Base-by-base conservation (phyloP, 192 early-diverging fungal species). In the Coemansia sp. region DNA sequence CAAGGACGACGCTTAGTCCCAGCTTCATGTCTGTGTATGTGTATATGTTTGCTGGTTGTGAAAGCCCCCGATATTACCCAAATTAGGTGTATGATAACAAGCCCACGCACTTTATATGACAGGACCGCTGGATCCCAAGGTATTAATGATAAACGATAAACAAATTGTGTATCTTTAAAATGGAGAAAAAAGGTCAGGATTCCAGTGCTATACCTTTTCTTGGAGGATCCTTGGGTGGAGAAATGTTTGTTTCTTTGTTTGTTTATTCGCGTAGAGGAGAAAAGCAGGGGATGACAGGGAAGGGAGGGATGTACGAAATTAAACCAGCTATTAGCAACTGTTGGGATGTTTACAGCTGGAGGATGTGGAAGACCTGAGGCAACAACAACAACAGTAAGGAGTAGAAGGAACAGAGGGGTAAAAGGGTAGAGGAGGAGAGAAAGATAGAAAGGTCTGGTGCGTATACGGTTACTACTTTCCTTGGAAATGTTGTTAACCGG, bases 1-100 rank as follows among this genome's bases (percentile, higher is more conserved):
- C 67, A 41, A 80, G 49, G n/a, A 40, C 73, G 11, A 80, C 59
- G n/a, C 78, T 63, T 60, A 72, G 48, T 43, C 36, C 61, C 22
- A 72, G 42, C 73, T 75, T 80, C 78, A 80, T 80, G 13, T 60
- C 63, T 61, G 36, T 18, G 26, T 8, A 43, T 54, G 22, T 11
- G 9, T 41, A 26, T 39, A 10, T 5, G 65, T 63, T 7, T 12
- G 32, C 26, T 4, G 15, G 16, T 0, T 18, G 57, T 59, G 15
- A 13, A 41, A 10, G 32, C 32, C 32, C 19, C 51, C 51, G 26
- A 26, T 54, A 54, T 54, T 54, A 54, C 51, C 51, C 8, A 22
- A 54, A 26, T 54, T 26, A 19, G 51, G 19, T 54, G 21, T 54
- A 54, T 59, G 55, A 32, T 21, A 11, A 56, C 12, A 37, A 37